Base-by-base conservation (phyloP, 2,329 filamentous ascomycete species). In the Nothopassalora personata region DNA sequence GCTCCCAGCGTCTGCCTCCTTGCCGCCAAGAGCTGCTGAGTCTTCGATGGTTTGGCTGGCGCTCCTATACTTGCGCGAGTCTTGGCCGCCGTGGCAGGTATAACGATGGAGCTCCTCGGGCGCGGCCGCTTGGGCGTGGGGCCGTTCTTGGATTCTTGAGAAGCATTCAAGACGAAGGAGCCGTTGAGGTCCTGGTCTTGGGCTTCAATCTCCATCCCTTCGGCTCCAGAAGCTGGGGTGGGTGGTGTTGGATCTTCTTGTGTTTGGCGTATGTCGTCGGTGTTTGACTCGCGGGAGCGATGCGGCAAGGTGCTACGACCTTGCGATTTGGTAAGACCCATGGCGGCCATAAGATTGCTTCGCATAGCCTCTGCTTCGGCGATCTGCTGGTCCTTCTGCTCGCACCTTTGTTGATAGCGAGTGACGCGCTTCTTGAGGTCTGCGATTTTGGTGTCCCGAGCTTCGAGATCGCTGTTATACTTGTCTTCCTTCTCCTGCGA, bases 91-190 rank as follows among this genome's bases (percentile, higher is more conserved):
- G 63, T 62, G 27, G 67, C 60, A 3, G 60, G 56, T 28, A 64
- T 15, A 9, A 58, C 27, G 60, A 67, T 36, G 43, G 62, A 61
- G 36, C 58, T 59, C 13, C 58, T 30, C 15, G 62, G 52, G 19
- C 57, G 61, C 7, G 54, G 57, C 15, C 78, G 74, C 62, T 80
- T 80, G 3, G 76, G 76, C 28, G 73, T 76, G 1, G 71, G 70
- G 15, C 68, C 74, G 43, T 64, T 67, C 53, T 65, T 66, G 6
- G 60, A 66, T 19, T 68, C 60, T 39, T 59, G 51, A 1, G 74
- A 74, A 11, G 68, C 59, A 9, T 67, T 63, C 8, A 64, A 69
- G 7, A 60, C 65, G 56, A 69, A 68, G 4, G 68, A 67, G 18
- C 57, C 34, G 18, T 67, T 51, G 27, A 61, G 33, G 27, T 59